phyloP scores from a whole-genome alignment of 371 early-diverging fungal genomes.

The Lichtheimia ramosa region DNA sequence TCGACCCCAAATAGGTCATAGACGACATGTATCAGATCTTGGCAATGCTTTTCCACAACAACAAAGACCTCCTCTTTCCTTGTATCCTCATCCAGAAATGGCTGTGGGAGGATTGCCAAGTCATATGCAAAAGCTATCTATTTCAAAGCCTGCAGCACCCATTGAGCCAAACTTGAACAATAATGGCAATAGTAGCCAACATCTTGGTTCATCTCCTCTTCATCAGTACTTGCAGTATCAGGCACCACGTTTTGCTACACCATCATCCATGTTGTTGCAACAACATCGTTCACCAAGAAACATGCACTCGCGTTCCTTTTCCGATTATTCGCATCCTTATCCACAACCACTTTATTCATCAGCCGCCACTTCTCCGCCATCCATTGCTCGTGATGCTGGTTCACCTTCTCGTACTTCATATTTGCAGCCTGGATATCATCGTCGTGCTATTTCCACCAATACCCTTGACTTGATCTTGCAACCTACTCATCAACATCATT shows the following conservation, averaged over 20 bases:
- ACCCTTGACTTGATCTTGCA: conserved; percentile 37
- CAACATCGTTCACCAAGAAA: conserved; percentile 30
- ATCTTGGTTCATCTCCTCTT: conserved; percentile 2
- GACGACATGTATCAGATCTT: conserved; percentile 33
- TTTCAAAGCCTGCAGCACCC: conserved; percentile 18
- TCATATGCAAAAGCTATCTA: conserved; percentile 18
- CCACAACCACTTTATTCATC: conserved; percentile 12
- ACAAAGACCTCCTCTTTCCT: neutral
- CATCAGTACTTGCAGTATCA: conserved; percentile 2
- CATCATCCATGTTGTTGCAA: conserved; percentile 8
- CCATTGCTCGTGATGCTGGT: conserved; percentile 11
- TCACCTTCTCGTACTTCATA: conserved; percentile 11
- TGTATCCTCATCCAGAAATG: conserved; percentile 12
- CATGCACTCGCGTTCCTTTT: conserved; percentile 48
- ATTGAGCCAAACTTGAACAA: conserved; percentile 15
- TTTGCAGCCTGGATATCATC: conserved; percentile 24
- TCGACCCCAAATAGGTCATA: conserved; percentile 12
- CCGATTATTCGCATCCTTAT: conserved; percentile 52
- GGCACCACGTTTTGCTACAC: conserved; percentile 2
- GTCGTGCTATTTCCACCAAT: conserved; percentile 45
- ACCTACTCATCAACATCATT: conserved; percentile 16
- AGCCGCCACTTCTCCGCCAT: conserved; percentile 7
- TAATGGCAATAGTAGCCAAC: neutral
- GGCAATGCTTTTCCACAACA: conserved; percentile 1
- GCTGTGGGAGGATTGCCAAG: conserved; percentile 10